Percentiles rank a stretch among this genome's conserved stretches.
Evolutionary conservation across 257 asterid genomes (phyloP).

Genomic region (Fraxinus anomala): DNA sequence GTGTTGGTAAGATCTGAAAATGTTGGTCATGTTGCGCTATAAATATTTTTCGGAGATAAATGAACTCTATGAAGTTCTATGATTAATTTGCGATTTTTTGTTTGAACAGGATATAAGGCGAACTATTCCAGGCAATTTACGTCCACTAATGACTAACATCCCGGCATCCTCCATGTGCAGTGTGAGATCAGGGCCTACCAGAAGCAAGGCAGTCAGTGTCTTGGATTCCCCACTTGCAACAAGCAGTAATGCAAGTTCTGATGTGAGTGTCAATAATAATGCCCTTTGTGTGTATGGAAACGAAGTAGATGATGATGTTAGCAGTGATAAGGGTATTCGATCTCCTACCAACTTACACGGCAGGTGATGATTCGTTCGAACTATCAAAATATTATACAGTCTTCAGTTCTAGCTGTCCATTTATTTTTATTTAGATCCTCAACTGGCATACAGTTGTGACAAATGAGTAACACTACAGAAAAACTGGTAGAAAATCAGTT

Average conservation of each 20-base stretch:
- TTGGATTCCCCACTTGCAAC: constrained; percentile 94
- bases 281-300: constrained; percentile 57
- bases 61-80: background rate
- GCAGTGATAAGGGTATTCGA: constrained; percentile 63
- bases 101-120: constrained; percentile 81
- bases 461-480: constrained; percentile 1
- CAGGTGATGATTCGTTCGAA: constrained; percentile 49
- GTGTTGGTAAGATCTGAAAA: background rate
- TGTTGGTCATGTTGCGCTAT: background rate
- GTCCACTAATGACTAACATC: constrained; percentile 81
- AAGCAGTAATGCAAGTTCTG: constrained; percentile 95
- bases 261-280: constrained; percentile 74
- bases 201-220: constrained; percentile 62
- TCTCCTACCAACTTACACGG: constrained; percentile 71
- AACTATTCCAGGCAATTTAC: constrained; percentile 71
- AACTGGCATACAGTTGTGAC: constrained; percentile 28
- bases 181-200: constrained; percentile 83
- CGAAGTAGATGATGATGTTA: constrained; percentile 65
- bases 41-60: background rate
- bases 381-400: constrained; percentile 10
- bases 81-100: constrained; percentile 1
- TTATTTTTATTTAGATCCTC: constrained; percentile 23
- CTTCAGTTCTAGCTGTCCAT: constrained; percentile 10
- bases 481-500: constrained; percentile 23
- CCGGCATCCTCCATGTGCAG: constrained; percentile 95